A percentile compares a stretch with the other conserved stretches of the same genome.
Evolutionary conservation across 1,284 basidiomycete species (phyloP).

Genomic region (Phellinidium pouzarii): DNA sequence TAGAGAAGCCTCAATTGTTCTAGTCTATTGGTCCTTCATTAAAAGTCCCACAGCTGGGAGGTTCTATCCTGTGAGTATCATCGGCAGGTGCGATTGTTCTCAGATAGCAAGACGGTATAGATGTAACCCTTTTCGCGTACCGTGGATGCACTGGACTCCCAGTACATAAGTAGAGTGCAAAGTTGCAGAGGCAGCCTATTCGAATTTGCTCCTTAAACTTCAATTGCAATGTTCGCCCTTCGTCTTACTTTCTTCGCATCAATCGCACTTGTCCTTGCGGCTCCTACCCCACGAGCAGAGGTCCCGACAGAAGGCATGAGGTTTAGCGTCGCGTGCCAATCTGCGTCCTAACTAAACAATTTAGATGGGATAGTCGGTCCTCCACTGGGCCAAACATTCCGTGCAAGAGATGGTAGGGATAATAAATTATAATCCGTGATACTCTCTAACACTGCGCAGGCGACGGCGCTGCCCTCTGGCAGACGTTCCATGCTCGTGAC

Average conservation of each 20-base stretch:
- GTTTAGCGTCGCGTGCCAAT: neutral
- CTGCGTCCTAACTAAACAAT: neutral
- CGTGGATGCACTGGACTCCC: slow-evolving; percentile 2
- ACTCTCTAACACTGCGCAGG: slow-evolving; percentile 1
- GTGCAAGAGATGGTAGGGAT: neutral
- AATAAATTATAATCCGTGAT: neutral
- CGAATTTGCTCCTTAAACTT: neutral
- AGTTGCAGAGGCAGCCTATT: neutral
- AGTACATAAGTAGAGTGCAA: slow-evolving; percentile 1
- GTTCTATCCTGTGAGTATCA: neutral
- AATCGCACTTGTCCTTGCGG: neutral
- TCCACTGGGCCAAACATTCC: slow-evolving; percentile 6
- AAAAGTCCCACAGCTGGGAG: slow-evolving; percentile 1
- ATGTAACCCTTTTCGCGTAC: neutral
- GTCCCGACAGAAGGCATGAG: slow-evolving; percentile 2
- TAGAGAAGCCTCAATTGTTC: slow-evolving; percentile 1
- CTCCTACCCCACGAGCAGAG: neutral
- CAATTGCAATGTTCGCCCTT: slow-evolving; percentile 9
- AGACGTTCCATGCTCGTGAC: slow-evolving; percentile 13
- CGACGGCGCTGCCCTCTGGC: slow-evolving; percentile 7
- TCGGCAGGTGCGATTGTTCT: neutral
- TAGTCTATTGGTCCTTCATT: neutral
- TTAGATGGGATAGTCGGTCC: neutral
- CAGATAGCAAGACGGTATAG: neutral
- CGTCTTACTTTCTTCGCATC: slow-evolving; percentile 10